Conservation (phyloP, 1,284 basidiomycete species). For the Quambalaria eucalypti region DNA sequence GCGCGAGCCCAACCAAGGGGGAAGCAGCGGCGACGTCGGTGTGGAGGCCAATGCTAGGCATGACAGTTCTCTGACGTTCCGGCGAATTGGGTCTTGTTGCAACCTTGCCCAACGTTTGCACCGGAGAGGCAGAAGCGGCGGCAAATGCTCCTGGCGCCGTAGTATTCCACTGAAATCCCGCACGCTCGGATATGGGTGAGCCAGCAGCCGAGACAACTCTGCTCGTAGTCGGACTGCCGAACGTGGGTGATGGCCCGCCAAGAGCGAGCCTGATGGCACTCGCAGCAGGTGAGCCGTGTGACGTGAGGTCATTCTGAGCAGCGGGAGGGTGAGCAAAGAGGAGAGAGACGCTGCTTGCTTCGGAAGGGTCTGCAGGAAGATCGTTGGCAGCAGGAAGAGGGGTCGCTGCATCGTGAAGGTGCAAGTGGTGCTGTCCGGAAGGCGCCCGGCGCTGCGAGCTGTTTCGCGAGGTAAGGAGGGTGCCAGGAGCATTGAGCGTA, state of each 20-base stretch:
- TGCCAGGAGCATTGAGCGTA: no score
- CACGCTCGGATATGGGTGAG: neutral
- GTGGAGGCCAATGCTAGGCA: neutral
- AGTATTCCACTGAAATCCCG: neutral
- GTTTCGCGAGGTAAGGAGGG: no score
- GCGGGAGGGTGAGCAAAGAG: constrained; percentile 39
- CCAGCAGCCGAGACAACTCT: constrained; percentile 15
- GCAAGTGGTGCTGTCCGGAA: no score
- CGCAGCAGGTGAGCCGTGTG: neutral
- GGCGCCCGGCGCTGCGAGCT: no score
- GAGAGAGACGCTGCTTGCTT: constrained; percentile 28
- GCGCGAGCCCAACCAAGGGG: neutral
- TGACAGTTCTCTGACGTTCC: neutral
- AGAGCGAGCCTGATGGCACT: neutral
- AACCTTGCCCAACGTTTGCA: neutral
- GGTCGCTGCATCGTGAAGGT: no score
- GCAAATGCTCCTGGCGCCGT: neutral
- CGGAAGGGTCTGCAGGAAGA: constrained; percentile 33
- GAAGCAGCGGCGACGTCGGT: neutral
- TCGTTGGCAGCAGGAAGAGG: constrained; percentile 34
- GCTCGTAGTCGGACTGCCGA: constrained; percentile 2
- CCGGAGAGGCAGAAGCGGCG: neutral
- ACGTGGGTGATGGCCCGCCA: constrained; percentile 9
- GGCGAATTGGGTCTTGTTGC: neutral
- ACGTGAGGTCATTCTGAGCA: neutral